Evolutionary conservation across 2,329 filamentous ascomycete genomes (phyloP).

Genomic region (Pleurostoma richardsiae): DNA sequence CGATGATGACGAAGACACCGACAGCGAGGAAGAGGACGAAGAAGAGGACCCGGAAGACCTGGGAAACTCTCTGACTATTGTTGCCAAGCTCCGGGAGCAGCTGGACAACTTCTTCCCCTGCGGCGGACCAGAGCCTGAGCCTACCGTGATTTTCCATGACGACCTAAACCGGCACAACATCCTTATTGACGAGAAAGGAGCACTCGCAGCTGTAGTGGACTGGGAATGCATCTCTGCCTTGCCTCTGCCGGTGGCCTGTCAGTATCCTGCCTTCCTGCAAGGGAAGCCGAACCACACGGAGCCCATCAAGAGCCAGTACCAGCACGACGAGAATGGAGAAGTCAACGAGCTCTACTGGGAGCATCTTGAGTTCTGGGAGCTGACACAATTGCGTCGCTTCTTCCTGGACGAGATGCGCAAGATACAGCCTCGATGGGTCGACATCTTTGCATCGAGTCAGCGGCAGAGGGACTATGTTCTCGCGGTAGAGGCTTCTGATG

Average conservation of each 20-base stretch:
- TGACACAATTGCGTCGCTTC: conserved; percentile 26
- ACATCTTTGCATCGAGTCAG: not conserved
- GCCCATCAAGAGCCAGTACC: conserved; percentile 20
- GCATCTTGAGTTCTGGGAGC: conserved; percentile 32
- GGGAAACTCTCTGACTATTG: not conserved
- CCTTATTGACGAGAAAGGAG: conserved; percentile 27
- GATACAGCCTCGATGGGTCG: not conserved
- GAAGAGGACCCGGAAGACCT: not conserved
- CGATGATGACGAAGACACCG: conserved; percentile 16
- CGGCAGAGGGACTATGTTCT: not conserved
- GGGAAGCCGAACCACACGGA: conserved; percentile 19
- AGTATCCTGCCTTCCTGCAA: conserved; percentile 26
- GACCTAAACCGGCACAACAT: conserved; percentile 33
- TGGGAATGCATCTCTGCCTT: conserved; percentile 36
- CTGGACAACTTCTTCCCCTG: conserved; percentile 23
- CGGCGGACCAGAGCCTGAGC: conserved; percentile 14
- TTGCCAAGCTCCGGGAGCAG: conserved; percentile 15
- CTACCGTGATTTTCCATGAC: conserved; percentile 27
- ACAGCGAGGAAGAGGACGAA: conserved; percentile 24
- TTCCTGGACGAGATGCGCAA: conserved; percentile 15
- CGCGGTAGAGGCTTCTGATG: not conserved
- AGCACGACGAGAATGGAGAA: conserved; percentile 18
- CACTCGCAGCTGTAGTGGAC: conserved; percentile 30
- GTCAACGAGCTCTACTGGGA: conserved; percentile 32
- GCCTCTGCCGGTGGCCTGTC: conserved; percentile 29